Evolutionary conservation across 2,329 filamentous ascomycete genomes (phyloP), one percentile per base, ranked within the genome.

Genomic region (Chalaropsis thielavioides): DNA sequence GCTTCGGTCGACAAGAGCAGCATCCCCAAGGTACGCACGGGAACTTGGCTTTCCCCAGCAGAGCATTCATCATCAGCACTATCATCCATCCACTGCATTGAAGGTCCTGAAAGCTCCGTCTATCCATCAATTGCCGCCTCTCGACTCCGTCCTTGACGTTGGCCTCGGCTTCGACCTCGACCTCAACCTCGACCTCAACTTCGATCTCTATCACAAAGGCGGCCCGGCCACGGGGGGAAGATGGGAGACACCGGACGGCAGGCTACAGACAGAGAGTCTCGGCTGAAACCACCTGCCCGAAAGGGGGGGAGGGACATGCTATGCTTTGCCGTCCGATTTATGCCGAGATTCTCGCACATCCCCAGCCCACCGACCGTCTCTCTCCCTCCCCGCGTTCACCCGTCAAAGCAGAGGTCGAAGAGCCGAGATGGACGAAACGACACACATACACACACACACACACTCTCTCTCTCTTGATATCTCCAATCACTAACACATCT

Each of bases 1-100:
- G 86, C 91, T 72, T 90, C 95, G 76, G 86, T 91, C 72, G 90
- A 92, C 76, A 89, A 89, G 81, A 67, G 63, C 51, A 81, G 84
- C 69, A 79, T 82, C 70, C 80, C 81, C 67, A 69, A 79, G 75
- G 77, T 79, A 72, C 72, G 76, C 44, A 51, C 41, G 61, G 41
- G 40, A 62, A 31, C 17, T 27, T n/a, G n/a, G n/a, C n/a, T n/a
- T n/a, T n/a, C n/a, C n/a, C n/a, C n/a, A n/a, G n/a, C n/a, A n/a
- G n/a, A n/a, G n/a, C n/a, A n/a, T n/a, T n/a, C n/a, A n/a, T n/a
- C n/a, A n/a, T n/a, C n/a, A n/a, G n/a, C n/a, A n/a, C n/a, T n/a
- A n/a, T n/a, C n/a, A n/a, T n/a, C n/a, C n/a, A n/a, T n/a, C n/a
- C n/a, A n/a, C n/a, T n/a, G n/a, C n/a, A n/a, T n/a, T n/a, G n/a